phyloP scores from a whole-genome alignment of 345 rosid species.

The Raphanus sativus region DNA sequence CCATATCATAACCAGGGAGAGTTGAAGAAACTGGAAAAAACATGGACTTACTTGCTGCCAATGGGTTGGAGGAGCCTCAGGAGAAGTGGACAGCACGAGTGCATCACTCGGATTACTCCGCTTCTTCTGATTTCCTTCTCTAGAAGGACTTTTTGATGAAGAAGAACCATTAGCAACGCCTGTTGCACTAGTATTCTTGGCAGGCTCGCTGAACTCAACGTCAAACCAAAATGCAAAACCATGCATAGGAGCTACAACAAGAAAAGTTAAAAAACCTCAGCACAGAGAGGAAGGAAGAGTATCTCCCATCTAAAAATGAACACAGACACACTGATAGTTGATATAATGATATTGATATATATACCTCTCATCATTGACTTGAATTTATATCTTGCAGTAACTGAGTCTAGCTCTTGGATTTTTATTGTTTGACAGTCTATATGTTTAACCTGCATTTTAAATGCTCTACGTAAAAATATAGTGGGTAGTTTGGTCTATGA shows the following conservation, averaged over 20 bases:
- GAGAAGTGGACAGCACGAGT: constrained; percentile 83
- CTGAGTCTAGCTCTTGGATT: constrained; percentile 79
- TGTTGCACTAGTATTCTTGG: constrained; percentile 35
- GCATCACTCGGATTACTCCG: constrained; percentile 65
- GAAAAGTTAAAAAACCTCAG: constrained; percentile 24
- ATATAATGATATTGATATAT: constrained; percentile 31
- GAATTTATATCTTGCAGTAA: constrained; percentile 70
- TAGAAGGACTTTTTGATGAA: constrained; percentile 44
- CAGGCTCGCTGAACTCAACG: constrained; percentile 70
- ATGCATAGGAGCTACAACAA: constrained; percentile 82
- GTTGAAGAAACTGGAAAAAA: not conserved
- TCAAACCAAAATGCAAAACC: constrained; percentile 99
- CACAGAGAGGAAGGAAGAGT: constrained; percentile 10
- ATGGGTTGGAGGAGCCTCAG: constrained; percentile 92
- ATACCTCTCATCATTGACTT: constrained; percentile 96
- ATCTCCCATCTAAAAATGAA: constrained; percentile 8
- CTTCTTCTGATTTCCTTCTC: constrained; percentile 64
- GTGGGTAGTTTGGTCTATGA: not conserved
- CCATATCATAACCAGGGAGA: not conserved
- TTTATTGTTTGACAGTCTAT: constrained; percentile 77
- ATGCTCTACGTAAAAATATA: constrained; percentile 12
- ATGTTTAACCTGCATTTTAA: constrained; percentile 67
- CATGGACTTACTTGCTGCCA: constrained; percentile 83
- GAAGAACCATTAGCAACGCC: constrained; percentile 38
- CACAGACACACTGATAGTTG: not conserved